A percentile compares a stretch with the other conserved stretches of the same genome.
phyloP scores from a whole-genome alignment of 306 rosid species.

The Rosa chinensis region DNA sequence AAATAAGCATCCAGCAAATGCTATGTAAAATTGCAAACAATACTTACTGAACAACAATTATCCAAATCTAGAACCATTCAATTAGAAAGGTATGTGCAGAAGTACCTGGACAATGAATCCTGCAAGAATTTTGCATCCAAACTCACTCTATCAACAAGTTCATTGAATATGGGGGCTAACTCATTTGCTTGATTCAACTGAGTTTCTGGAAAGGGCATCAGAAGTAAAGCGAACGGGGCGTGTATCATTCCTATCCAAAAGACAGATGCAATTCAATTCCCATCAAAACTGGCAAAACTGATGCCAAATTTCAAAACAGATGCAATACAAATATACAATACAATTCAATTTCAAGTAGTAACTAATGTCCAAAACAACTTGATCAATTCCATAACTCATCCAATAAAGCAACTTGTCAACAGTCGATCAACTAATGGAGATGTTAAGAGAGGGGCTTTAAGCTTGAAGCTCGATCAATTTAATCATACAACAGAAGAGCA shows the following conservation, averaged over 20 bases:
- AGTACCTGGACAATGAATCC: conserved; percentile 68
- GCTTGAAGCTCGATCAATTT: too few species aligned
- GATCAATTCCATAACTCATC: too few species aligned
- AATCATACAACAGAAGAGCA: too few species aligned
- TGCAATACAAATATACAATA: too few species aligned
- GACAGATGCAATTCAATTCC: too few species aligned
- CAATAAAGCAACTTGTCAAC: too few species aligned
- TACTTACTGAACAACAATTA: not conserved
- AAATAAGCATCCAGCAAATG: not conserved
- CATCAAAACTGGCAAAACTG: too few species aligned
- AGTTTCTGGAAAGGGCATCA: conserved; percentile 61
- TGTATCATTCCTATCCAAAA: conserved; percentile 61
- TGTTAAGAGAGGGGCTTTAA: too few species aligned
- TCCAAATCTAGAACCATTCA: not conserved
- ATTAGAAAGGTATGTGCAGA: not conserved
- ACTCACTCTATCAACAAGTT: conserved; percentile 85
- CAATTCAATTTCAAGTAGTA: too few species aligned
- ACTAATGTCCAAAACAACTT: too few species aligned
- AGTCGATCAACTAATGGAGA: too few species aligned
- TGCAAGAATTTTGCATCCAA: conserved; percentile 81
- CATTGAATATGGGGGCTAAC: conserved; percentile 71
- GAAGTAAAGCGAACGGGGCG: conserved; percentile 76
- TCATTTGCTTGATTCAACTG: conserved; percentile 76
- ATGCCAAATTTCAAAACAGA: too few species aligned
- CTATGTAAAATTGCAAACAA: not conserved